A percentile compares a stretch with the other conserved stretches of the same genome.
Evolutionary conservation across 495 filamentous ascomycete genomes (phyloP).

Genomic region (Thermochaetoides thermophila): DNA sequence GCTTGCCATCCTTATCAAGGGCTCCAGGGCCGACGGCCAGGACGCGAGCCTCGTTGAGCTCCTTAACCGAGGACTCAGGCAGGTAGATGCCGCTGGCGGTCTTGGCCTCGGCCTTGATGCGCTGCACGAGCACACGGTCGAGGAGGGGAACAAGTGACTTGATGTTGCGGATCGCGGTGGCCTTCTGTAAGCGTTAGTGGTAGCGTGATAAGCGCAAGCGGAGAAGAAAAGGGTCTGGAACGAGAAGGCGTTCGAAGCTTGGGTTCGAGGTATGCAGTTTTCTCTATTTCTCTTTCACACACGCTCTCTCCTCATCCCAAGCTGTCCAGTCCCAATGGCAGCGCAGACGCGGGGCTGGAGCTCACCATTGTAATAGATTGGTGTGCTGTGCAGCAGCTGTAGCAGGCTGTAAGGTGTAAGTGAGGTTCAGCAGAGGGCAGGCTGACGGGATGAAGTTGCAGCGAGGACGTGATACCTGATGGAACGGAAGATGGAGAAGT

Average conservation of each 20-base stretch:
- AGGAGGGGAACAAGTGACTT: slow-evolving; percentile 90
- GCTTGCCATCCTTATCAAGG: slow-evolving; percentile 74
- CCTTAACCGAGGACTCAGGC: slow-evolving; percentile 91
- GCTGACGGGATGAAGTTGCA: not conserved
- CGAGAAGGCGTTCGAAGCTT: no score
- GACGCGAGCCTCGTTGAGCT: slow-evolving; percentile 92
- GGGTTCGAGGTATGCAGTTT: no score
- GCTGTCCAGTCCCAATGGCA: not conserved
- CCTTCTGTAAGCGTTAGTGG: no score
- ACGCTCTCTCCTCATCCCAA: no score
- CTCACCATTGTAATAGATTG: slow-evolving; percentile 11
- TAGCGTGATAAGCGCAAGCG: no score
- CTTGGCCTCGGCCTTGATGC: slow-evolving; percentile 92
- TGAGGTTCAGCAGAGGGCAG: no score
- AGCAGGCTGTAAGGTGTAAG: no score
- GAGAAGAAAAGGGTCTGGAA: no score
- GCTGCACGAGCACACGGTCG: slow-evolving; percentile 96
- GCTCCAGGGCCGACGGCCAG: slow-evolving; percentile 86
- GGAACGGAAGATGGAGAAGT: slow-evolving; percentile 1
- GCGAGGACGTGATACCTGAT: not conserved
- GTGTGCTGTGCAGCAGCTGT: not conserved
- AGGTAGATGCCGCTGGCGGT: slow-evolving; percentile 94
- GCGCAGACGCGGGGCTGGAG: not conserved
- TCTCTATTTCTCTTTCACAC: no score
- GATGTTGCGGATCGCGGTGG: slow-evolving; percentile 79